Percentiles rank a stretch among this genome's conserved stretches.
phyloP scores from a whole-genome alignment of 169 alveolate genomes.

The Miamiensis avidus region DNA sequence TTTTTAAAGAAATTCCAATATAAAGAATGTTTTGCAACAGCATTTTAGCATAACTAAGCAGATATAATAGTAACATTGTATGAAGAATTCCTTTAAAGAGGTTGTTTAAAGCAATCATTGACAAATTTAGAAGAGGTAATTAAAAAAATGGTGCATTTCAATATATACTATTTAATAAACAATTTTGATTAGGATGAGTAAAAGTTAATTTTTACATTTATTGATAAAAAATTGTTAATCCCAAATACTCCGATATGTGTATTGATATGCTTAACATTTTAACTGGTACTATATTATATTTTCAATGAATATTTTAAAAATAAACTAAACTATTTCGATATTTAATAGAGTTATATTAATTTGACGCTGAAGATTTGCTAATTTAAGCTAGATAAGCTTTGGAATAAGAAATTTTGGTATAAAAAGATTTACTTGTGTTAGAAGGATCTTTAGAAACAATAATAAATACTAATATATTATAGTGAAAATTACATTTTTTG shows the following conservation, averaged over 20 bases:
- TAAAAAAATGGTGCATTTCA: not conserved
- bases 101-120: conserved; percentile 2
- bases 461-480: not conserved
- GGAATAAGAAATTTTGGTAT: not conserved
- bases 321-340: not conserved
- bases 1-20: conserved; percentile 22
- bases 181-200: not conserved
- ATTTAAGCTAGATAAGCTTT: not conserved
- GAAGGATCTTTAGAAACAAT: conserved; percentile 19
- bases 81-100: conserved; percentile 34
- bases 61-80: conserved; percentile 14
- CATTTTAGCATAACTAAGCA: conserved; percentile 6
- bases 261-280: conserved; percentile 15
- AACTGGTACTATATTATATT: not conserved
- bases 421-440: conserved; percentile 11
- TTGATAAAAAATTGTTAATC: conserved; percentile 16
- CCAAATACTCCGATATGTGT: conserved; percentile 12
- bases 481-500: no score
- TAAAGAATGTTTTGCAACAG: conserved; percentile 8
- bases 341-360: conserved; percentile 11
- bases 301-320: not conserved
- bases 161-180: not conserved
- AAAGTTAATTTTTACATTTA: conserved; percentile 10
- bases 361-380: conserved; percentile 3
- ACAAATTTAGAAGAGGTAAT: conserved; percentile 21